A percentile compares a stretch with the other conserved stretches of the same genome.
Conservation (phyloP, 306 rosid genomes). For the Lathyrus sativus region DNA sequence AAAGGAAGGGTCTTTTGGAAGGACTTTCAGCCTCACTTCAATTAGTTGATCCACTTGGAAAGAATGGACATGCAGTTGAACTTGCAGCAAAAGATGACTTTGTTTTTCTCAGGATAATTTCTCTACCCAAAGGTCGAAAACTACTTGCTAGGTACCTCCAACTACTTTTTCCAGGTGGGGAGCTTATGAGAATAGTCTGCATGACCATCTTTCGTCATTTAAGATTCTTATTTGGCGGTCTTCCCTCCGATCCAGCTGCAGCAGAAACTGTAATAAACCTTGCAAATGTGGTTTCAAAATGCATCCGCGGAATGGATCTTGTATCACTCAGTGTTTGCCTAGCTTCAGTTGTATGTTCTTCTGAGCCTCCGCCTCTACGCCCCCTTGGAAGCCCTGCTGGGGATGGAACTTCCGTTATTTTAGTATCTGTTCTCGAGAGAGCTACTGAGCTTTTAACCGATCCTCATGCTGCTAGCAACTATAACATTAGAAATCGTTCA, state of each 20-base stretch:
- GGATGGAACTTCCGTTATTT: slow-evolving; percentile 84
- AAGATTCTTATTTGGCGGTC: slow-evolving; percentile 80
- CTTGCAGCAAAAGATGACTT: slow-evolving; percentile 80
- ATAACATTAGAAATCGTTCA: slow-evolving; percentile 60
- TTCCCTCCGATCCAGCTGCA: slow-evolving; percentile 70
- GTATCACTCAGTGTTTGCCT: slow-evolving; percentile 92
- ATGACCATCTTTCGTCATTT: slow-evolving; percentile 93
- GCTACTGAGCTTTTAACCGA: slow-evolving; percentile 88
- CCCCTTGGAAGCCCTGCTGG: slow-evolving; percentile 91
- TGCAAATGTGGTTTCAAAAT: slow-evolving; percentile 69
- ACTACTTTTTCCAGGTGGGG: slow-evolving; percentile 71
- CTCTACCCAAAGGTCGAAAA: slow-evolving; percentile 90
- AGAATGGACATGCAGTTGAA: slow-evolving; percentile 63
- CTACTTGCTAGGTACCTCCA: slow-evolving; percentile 75
- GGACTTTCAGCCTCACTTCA: slow-evolving; percentile 86
- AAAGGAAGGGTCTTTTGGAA: slow-evolving; percentile 74
- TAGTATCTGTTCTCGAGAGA: slow-evolving; percentile 84
- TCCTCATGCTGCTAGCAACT: slow-evolving; percentile 76
- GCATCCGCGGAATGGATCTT: slow-evolving; percentile 78
- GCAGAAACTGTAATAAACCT: slow-evolving; percentile 67
- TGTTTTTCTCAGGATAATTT: slow-evolving; percentile 77
- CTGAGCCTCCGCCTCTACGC: slow-evolving; percentile 88
- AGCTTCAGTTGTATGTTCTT: slow-evolving; percentile 89
- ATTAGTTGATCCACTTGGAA: slow-evolving; percentile 85
- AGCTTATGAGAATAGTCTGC: slow-evolving; percentile 83